Base-by-base conservation (phyloP, 2,329 filamentous ascomycete species). In the Arthrobotrys entomopaga region DNA sequence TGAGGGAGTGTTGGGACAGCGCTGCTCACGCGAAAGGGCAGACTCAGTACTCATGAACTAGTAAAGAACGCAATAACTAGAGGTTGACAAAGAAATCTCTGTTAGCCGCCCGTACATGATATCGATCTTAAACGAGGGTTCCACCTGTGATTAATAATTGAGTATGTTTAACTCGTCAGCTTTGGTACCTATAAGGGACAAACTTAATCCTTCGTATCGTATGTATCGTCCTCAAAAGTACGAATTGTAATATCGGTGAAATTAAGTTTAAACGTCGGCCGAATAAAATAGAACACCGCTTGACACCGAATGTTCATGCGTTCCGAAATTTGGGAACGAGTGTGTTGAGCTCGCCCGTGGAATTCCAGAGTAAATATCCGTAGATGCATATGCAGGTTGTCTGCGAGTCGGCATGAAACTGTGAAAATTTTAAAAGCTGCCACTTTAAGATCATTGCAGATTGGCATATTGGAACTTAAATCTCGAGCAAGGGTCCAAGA, bases 51-150 rank as follows among this genome's bases (percentile, higher is more conserved):
- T 46, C 50, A 26, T 56, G 29, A 64, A 54, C 20, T 10, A n/a
- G 43, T 43, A n/a, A 59, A 19, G 15, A 53, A 22, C 46, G 19
- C 58, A 13, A 56, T 50, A 26, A 20, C 8, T 52, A 19, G 58
- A 54, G 26, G 52, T 57, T 56, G 57, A 40, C 50, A 49, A 60
- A 20, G 22, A 22, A 6, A 13, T 7, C 3, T 19, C n/a, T 53
- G 66, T 40, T 73, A 73, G 40, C 69, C 69, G 69, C 69, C 69
- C 65, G 49, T 48, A 65, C n/a, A 26, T 48, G 24, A 70, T 20
- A 7, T 26, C 13, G 46, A 16, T 40, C 58, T 29, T 57, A 64
- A 34, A 34, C 10, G 24, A 34, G 10, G 10, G 5, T 34, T 8
- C 29, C 29, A 34, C 29, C 6, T 8, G 29, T 5, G 29, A 34